phyloP scores from a whole-genome alignment of 768 basidiomycete species.

The Porphyrellus cyaneotinctus region DNA sequence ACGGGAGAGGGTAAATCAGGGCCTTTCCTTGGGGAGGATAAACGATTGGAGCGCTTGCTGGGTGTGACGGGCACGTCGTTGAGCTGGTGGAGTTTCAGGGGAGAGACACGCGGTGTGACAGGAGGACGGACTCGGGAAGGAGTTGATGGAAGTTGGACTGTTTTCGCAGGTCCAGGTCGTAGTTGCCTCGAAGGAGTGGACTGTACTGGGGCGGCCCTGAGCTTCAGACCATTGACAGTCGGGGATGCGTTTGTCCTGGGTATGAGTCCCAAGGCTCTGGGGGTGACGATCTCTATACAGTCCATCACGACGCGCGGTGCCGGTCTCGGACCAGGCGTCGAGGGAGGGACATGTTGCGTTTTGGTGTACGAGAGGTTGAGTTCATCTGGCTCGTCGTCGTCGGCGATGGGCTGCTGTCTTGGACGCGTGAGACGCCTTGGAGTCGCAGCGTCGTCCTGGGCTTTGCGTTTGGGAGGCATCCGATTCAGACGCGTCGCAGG shows the following conservation, averaged over 20 bases:
- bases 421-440: slow-evolving; percentile 34
- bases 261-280: slow-evolving; percentile 7
- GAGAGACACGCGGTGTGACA: slow-evolving; percentile 17
- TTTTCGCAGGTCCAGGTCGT: neutral
- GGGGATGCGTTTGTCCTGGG: slow-evolving; percentile 15
- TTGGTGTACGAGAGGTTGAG: slow-evolving; percentile 23
- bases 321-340: slow-evolving; percentile 22
- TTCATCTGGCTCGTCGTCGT: slow-evolving; percentile 26
- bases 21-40: slow-evolving; percentile 16
- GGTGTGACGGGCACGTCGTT: slow-evolving; percentile 18
- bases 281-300: slow-evolving; percentile 31
- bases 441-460: slow-evolving; percentile 21
- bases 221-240: neutral
- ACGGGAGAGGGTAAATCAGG: slow-evolving; percentile 6
- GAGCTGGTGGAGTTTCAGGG: slow-evolving; percentile 5
- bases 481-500: slow-evolving; percentile 25
- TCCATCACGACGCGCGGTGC: slow-evolving; percentile 28
- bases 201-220: slow-evolving; percentile 1
- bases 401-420: no score
- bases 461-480: slow-evolving; percentile 44
- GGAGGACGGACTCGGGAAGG: slow-evolving; percentile 14
- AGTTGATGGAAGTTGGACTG: slow-evolving; percentile 12
- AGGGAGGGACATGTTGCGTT: slow-evolving; percentile 7
- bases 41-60: slow-evolving; percentile 7
- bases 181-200: slow-evolving; percentile 19